Evolutionary conservation across 352 stramenopile genomes (phyloP).

Genomic region (Phytophthora capsici): DNA sequence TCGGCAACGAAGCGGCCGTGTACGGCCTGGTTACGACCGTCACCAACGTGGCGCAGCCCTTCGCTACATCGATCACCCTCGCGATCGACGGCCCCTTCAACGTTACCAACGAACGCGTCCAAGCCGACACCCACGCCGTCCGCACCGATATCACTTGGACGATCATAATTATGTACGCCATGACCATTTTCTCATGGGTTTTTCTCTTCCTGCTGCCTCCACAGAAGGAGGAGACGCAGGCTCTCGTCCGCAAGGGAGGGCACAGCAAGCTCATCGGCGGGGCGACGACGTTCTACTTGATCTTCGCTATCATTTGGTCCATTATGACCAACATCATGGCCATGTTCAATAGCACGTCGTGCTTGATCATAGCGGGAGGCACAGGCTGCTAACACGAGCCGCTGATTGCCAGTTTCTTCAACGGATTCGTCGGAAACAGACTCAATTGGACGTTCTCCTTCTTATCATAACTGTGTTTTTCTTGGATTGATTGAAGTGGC

Average conservation of each 20-base stretch:
- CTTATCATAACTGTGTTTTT: neutral
- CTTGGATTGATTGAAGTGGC: neutral
- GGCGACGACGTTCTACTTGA: constrained; percentile 38
- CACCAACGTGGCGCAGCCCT: constrained; percentile 25
- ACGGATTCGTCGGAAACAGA: neutral
- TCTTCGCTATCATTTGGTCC: constrained; percentile 35
- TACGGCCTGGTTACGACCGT: constrained; percentile 35
- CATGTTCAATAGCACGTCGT: constrained; percentile 43
- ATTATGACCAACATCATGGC: constrained; percentile 49
- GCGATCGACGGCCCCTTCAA: constrained; percentile 31
- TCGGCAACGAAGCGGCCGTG: constrained; percentile 32
- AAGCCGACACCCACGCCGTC: constrained; percentile 20
- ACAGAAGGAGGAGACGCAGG: constrained; percentile 44
- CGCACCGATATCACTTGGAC: constrained; percentile 33
- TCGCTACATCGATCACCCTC: constrained; percentile 31
- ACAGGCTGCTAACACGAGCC: constrained; percentile 23
- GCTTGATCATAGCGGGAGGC: constrained; percentile 42
- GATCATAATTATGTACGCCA: constrained; percentile 39
- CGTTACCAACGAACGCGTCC: constrained; percentile 31
- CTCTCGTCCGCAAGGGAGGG: constrained; percentile 35
- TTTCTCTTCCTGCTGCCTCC: constrained; percentile 41
- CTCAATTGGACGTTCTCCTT: constrained; percentile 1
- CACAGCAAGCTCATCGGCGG: constrained; percentile 34
- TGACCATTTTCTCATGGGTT: constrained; percentile 43
- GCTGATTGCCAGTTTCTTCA: neutral